These are phyloP conservation scores for Dendryphion nanum DNA, from an alignment of 2,329 filamentous ascomycete genomes.

Conservation along the genomic window DNA sequence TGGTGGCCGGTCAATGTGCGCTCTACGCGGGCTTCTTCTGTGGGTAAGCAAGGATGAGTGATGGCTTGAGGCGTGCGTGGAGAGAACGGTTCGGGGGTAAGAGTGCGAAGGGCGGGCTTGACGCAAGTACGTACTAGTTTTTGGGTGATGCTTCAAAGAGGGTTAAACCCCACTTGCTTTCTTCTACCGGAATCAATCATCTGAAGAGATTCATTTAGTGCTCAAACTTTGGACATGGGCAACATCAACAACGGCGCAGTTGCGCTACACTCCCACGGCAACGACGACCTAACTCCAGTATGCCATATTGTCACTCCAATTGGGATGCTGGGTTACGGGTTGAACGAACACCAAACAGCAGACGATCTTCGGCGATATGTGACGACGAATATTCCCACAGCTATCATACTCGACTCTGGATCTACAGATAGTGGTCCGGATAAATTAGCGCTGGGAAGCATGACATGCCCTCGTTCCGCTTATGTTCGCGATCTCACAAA, in stretches of 20 bases:
- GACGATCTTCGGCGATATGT: constrained; percentile 4
- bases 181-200: too few relatives aligned
- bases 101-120: too few relatives aligned
- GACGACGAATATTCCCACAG: constrained; percentile 13
- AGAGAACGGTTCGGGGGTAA: too few relatives aligned
- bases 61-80: too few relatives aligned
- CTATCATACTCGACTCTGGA: constrained; percentile 25
- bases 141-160: too few relatives aligned
- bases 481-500: constrained; percentile 20
- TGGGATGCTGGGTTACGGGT: constrained; percentile 53
- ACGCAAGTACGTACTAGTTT: too few relatives aligned
- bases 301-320: constrained; percentile 47
- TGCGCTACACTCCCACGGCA: background rate
- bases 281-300: constrained; percentile 4
- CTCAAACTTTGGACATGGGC: too few relatives aligned
- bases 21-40: too few relatives aligned
- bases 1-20: too few relatives aligned
- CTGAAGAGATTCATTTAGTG: too few relatives aligned
- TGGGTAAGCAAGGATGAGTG: too few relatives aligned
- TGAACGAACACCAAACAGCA: constrained; percentile 33
- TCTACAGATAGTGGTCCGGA: constrained; percentile 22
- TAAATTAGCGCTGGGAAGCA: constrained; percentile 20
- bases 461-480: constrained; percentile 12
- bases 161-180: too few relatives aligned
- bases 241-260: background rate